Evolutionary conservation across 306 rosid species (phyloP).

Genomic region (Erythrophleum fordii): DNA sequence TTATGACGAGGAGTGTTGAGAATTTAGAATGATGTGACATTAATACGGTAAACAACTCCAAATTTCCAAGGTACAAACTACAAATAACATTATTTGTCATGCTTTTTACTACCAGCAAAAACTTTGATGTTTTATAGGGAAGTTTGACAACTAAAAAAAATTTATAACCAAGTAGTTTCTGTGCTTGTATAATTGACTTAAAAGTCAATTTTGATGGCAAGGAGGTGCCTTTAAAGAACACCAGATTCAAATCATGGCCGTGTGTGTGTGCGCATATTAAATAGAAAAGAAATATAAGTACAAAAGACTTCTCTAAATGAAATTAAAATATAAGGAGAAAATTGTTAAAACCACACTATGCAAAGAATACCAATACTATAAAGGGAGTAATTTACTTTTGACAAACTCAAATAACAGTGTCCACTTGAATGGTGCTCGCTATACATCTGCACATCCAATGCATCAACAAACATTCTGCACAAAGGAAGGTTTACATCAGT

Average conservation of each 20-base stretch:
- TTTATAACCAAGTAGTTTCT: not conserved
- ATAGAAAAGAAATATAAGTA: too few species aligned
- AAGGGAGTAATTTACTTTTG: slow-evolving; percentile 61
- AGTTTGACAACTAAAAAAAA: not conserved
- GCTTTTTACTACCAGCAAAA: not conserved
- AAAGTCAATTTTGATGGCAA: not conserved
- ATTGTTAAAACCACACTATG: slow-evolving; percentile 10
- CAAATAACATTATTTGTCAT: not conserved
- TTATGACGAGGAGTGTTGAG: not conserved
- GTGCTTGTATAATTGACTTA: not conserved
- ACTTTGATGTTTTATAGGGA: not conserved
- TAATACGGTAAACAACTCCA: not conserved
- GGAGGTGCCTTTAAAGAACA: slow-evolving; percentile 8
- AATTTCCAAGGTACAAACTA: not conserved
- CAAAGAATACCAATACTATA: slow-evolving; percentile 6
- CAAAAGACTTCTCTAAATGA: too few species aligned
- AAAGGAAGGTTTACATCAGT: slow-evolving; percentile 22
- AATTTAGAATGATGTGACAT: not conserved
- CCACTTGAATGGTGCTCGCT: slow-evolving; percentile 80
- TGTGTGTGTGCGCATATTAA: too few species aligned
- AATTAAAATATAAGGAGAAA: not conserved
- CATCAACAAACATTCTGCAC: slow-evolving; percentile 93
- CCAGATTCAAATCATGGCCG: not conserved
- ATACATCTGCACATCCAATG: slow-evolving; percentile 80
- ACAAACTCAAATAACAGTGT: slow-evolving; percentile 76